Evolutionary conservation across 179 eudicot species (phyloP), one percentile per base, ranked within the genome.

Genomic region (Monotropa hypopitys): DNA sequence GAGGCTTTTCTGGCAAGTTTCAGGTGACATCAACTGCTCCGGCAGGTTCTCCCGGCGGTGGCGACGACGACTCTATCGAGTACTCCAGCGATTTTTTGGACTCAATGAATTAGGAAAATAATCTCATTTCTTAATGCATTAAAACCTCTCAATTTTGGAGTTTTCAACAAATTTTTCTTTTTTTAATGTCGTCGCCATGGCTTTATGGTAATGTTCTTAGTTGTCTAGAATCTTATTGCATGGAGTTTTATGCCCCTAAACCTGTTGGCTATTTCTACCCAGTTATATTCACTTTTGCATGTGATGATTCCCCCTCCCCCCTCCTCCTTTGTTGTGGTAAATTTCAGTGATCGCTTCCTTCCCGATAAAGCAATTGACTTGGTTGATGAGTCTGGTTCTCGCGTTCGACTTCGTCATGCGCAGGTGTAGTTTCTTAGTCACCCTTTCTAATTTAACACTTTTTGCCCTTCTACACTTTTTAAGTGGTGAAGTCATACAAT

Each of bases 281-380:
- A 66, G 23, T 7, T 5, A 7, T 35, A 40, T 16, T 53, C 9
- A 42, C 26, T 23, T 53, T 4, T n/a, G 21, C 62, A 54, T 77
- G 9, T 69, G 46, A 77, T 47, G n/a, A n/a, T n/a, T n/a, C n/a
- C n/a, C n/a, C n/a, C n/a, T n/a, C n/a, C n/a, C n/a, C n/a, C n/a
- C n/a, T n/a, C n/a, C n/a, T n/a, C n/a, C n/a, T 65, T 33, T 38
- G 3, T 38, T 38, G 0, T 3, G 66, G 35, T 78, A 56, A 75
- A 70, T 72, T 77, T 73, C 88, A 93, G 99, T 85, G 99, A 96
- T 66, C 92, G 99, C 1, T 96, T 93, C 78, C 84, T 96, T 81
- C 98, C 99, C 51, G 99, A 96, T 85, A 96, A 96, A 85, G 98
- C 99, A 32, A 96, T 96, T 78, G 98, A 93, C 84, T 92, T 96